Conservation (phyloP, 2,329 filamentous ascomycete species). For the Byssochlamys sp. region DNA sequence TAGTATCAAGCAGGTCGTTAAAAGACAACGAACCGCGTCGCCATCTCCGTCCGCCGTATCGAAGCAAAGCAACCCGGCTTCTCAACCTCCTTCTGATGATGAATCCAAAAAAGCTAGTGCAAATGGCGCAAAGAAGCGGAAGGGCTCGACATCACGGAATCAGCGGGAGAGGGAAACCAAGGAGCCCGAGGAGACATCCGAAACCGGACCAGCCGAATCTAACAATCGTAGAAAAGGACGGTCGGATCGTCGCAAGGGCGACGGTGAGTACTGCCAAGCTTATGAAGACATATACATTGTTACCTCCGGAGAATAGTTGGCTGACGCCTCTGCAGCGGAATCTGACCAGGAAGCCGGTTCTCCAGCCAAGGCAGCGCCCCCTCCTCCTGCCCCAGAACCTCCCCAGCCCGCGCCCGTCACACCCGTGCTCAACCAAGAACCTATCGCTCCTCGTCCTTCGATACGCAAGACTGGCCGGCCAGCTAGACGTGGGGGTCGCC, state of each 20-base stretch:
- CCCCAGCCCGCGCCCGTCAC: constrained; percentile 35
- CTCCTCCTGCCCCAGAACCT: constrained; percentile 29
- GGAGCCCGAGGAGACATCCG: constrained; percentile 50
- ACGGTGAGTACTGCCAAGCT: constrained; percentile 48
- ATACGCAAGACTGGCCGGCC: constrained; percentile 55
- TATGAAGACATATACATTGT: neutral
- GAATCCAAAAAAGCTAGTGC: constrained; percentile 38
- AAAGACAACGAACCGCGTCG: constrained; percentile 75
- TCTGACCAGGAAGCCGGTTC: constrained; percentile 61
- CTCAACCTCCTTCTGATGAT: constrained; percentile 54
- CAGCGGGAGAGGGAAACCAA: constrained; percentile 41
- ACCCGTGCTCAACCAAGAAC: constrained; percentile 28
- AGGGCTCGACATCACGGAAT: constrained; percentile 47
- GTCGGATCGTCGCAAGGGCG: constrained; percentile 67
- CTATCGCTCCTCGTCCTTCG: constrained; percentile 28
- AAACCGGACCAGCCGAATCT: constrained; percentile 63
- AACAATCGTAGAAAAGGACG: constrained; percentile 72
- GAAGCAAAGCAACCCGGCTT: constrained; percentile 37
- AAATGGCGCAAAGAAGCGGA: constrained; percentile 48
- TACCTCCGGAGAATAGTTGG: constrained; percentile 12
- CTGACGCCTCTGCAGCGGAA: constrained; percentile 44
- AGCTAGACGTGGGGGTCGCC: constrained; percentile 54
- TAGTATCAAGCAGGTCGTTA: constrained; percentile 62
- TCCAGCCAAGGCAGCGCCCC: constrained; percentile 33
- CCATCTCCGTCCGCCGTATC: constrained; percentile 56